Percentiles rank a stretch among this genome's conserved stretches.
phyloP scores from a whole-genome alignment of 805 yeast species.

The Cyberlindnera mycetangii region DNA sequence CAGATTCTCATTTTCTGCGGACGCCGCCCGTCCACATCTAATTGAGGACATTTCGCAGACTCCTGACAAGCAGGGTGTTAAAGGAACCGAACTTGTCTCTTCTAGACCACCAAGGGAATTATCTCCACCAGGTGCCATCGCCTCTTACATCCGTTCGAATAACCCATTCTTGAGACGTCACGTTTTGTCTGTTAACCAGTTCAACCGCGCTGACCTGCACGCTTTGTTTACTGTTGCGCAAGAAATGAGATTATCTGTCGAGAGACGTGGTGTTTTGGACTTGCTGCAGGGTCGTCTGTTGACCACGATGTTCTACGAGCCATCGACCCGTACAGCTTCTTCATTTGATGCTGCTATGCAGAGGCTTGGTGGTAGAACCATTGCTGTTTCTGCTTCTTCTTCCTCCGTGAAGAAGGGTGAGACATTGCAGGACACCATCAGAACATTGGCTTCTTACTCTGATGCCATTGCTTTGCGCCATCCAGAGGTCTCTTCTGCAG shows the following conservation, averaged over 20 bases:
- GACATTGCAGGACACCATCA: constrained; percentile 92
- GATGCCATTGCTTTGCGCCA: constrained; percentile 98
- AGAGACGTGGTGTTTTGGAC: constrained; percentile 92
- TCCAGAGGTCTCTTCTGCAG: constrained; percentile 89
- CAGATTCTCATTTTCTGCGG: constrained; percentile 52
- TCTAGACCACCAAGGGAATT: constrained; percentile 71
- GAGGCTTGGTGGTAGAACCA: constrained; percentile 97
- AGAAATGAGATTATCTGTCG: constrained; percentile 95
- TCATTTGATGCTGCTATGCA: constrained; percentile 99
- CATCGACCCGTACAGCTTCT: constrained; percentile 94
- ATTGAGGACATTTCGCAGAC: constrained; percentile 28
- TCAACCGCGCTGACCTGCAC: constrained; percentile 86
- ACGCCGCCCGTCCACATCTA: constrained; percentile 35
- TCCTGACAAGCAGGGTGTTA: constrained; percentile 42
- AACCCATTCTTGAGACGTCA: constrained; percentile 91
- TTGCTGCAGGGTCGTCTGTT: constrained; percentile 85
- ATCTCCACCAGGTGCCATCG: constrained; percentile 75
- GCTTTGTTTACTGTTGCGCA: constrained; percentile 94
- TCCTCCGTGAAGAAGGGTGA: constrained; percentile 99
- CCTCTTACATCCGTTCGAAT: constrained; percentile 70
- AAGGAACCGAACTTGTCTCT: constrained; percentile 69
- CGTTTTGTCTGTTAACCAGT: constrained; percentile 83
- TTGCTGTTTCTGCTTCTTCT: constrained; percentile 76
- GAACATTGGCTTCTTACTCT: constrained; percentile 91
- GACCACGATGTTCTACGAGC: constrained; percentile 96